Base-by-base conservation (phyloP, 1,284 basidiomycete genomes). In the Veloboletus limbatus region DNA sequence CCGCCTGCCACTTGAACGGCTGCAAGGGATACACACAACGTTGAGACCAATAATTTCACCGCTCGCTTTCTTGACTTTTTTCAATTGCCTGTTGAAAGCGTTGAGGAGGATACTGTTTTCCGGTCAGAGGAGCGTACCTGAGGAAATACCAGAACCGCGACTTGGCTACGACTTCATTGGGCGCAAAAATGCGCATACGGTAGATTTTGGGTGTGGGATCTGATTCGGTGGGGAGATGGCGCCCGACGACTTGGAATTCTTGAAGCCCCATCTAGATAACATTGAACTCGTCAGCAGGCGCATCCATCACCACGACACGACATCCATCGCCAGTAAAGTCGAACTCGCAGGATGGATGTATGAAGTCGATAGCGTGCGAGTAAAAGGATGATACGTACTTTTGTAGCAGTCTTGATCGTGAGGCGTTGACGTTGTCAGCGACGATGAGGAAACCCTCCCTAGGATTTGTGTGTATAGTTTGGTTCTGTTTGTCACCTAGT, bases 101-200 rank as follows among this genome's bases (percentile, higher is more conserved):
- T 5, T n/a, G n/a, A 30, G 18, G 21, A 10, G 6, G 26, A 34
- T 1, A 18, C 13, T 24, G 9, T 8, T n/a, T 37, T 16, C n/a
- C n/a, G 10, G 21, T 9, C 3, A 21, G 11, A 27, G 14, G 34
- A 22, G 57, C 68, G 58, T 56, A 87, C 86, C 85, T 79, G 58
- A 99, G 81, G 84, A 97, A 99, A 80, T 98, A 99, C 96, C 97
- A 99, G 89, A 97, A 99, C 55, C 96, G 88, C 51, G 92, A 97
- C 81, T 99, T 98, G 66, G 97, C 97, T 63, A 99, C 92, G 58
- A 97, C 87, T 60, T 97, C 93, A 73, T 99, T 99, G 61, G 92
- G 91, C 56, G 97, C 96, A 69, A 99, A 99, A 71, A 99, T 97
- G 71, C 96, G 88, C 96, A 99, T 99, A 65, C 97, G 91, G 82